phyloP scores from a whole-genome alignment of 23 red algal species.

The Gracilaria domingensis region DNA sequence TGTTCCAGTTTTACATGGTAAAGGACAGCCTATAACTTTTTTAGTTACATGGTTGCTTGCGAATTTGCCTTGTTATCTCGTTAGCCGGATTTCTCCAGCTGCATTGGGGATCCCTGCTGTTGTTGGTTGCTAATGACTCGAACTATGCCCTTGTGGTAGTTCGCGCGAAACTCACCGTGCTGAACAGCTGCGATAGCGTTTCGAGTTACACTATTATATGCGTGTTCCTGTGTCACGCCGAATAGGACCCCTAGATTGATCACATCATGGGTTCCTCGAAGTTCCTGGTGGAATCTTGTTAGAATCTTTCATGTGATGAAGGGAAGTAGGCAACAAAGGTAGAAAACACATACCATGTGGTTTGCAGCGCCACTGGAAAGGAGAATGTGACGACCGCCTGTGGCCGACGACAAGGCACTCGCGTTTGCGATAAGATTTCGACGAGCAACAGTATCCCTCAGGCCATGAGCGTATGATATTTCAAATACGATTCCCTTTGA shows the following conservation, averaged over 20 bases:
- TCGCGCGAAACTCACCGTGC: conserved; percentile 50
- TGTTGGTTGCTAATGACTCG: conserved; percentile 9
- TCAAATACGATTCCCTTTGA: conserved; percentile 61
- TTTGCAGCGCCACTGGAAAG: conserved; percentile 71
- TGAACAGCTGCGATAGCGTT: conserved; percentile 42
- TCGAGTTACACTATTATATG: conserved; percentile 27
- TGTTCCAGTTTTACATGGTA: neutral
- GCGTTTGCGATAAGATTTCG: conserved; percentile 55
- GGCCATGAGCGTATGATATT: conserved; percentile 55
- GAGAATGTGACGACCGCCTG: conserved; percentile 46
- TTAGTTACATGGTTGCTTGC: neutral
- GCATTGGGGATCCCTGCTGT: neutral
- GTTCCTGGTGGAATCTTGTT: conserved; percentile 32
- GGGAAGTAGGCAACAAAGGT: neutral
- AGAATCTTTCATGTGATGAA: no score
- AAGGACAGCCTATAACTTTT: neutral
- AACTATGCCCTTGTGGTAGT: conserved; percentile 73
- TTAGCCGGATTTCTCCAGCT: neutral
- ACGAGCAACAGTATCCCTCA: conserved; percentile 36
- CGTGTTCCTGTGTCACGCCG: conserved; percentile 61
- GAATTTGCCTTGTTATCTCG: neutral
- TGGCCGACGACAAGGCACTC: conserved; percentile 14
- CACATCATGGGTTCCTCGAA: conserved; percentile 74
- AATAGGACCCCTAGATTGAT: conserved; percentile 76
- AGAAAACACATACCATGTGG: conserved; percentile 41